Conservation (phyloP, 768 basidiomycete species). For the Suillus fuscotomentosus region DNA sequence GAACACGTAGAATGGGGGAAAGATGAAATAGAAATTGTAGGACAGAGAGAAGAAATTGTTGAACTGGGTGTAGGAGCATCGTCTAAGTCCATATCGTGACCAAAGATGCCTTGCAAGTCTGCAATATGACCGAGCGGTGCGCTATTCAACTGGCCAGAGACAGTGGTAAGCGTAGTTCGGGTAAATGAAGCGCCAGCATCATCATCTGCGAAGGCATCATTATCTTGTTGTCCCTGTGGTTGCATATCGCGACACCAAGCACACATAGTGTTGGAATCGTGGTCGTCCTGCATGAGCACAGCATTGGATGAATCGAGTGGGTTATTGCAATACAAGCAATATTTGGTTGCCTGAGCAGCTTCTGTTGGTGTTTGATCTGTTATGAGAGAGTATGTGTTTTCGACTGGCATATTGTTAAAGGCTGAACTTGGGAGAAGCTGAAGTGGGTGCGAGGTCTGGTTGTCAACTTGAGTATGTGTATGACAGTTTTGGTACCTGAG, state of each 20-base stretch:
- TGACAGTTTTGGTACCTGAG: background rate
- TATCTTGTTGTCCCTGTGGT: background rate
- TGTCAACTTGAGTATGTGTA: background rate
- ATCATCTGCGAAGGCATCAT: conserved; percentile 18
- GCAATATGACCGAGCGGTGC: conserved; percentile 16
- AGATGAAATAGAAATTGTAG: background rate
- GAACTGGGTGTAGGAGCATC: conserved; percentile 6
- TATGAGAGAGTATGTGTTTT: background rate
- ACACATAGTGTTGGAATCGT: conserved; percentile 40
- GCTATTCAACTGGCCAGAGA: conserved; percentile 13
- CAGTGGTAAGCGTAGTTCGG: conserved; percentile 14
- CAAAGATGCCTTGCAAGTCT: conserved; percentile 24
- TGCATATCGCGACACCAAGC: conserved; percentile 43
- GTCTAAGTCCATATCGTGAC: conserved; percentile 38
- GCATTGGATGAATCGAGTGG: conserved; percentile 29
- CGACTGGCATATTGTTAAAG: conserved; percentile 1
- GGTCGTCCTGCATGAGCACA: conserved; percentile 25
- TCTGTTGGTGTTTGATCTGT: background rate
- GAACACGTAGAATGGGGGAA: background rate
- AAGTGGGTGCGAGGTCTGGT: background rate
- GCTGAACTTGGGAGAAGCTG: background rate
- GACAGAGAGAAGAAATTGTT: background rate
- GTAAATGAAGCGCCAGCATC: conserved; percentile 30
- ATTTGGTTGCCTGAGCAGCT: conserved; percentile 26
- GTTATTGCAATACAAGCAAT: conserved; percentile 31